Conservation (phyloP, 305 asterid genomes). For the Fraxinus paxiana region DNA sequence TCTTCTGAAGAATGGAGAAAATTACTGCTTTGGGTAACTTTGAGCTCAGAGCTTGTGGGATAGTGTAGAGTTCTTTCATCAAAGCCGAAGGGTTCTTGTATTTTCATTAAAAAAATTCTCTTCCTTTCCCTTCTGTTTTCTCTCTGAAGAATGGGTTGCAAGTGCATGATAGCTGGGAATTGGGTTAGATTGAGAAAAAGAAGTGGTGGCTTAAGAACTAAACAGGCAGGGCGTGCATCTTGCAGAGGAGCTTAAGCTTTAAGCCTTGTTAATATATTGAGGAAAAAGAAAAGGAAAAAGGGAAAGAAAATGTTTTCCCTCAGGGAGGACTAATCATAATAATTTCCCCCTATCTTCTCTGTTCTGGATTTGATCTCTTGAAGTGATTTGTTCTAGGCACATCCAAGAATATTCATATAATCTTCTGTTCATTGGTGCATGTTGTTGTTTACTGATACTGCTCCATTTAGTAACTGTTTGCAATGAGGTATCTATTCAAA, state of each 20-base stretch:
- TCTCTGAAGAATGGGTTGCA: slow-evolving; percentile 56
- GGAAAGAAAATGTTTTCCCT: background rate
- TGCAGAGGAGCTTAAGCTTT: slow-evolving; percentile 75
- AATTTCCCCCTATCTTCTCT: slow-evolving; percentile 5
- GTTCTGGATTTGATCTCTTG: slow-evolving; percentile 9
- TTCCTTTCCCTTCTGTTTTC: slow-evolving; percentile 13
- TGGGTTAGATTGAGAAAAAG: slow-evolving; percentile 90
- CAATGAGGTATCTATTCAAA: slow-evolving; percentile 65
- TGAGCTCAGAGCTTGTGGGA: slow-evolving; percentile 58
- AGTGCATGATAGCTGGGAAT: slow-evolving; percentile 44
- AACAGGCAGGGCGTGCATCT: slow-evolving; percentile 98
- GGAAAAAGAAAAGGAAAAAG: slow-evolving; percentile 11
- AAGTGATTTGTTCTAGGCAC: background rate
- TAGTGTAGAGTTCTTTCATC: slow-evolving; percentile 39
- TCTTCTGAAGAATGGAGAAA: slow-evolving; percentile 36
- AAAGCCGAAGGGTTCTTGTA: slow-evolving; percentile 14
- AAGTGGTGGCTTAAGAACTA: slow-evolving; percentile 94
- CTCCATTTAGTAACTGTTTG: background rate
- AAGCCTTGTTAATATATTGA: background rate
- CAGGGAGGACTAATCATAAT: slow-evolving; percentile 8
- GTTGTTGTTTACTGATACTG: slow-evolving; percentile 17
- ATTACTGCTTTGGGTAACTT: slow-evolving; percentile 40
- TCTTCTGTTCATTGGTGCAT: slow-evolving; percentile 18
- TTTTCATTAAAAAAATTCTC: slow-evolving; percentile 11
- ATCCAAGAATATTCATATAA: slow-evolving; percentile 16